Evolutionary conservation across 1,284 basidiomycete species (phyloP).

Genomic region (Crucibulum cyathiforme): DNA sequence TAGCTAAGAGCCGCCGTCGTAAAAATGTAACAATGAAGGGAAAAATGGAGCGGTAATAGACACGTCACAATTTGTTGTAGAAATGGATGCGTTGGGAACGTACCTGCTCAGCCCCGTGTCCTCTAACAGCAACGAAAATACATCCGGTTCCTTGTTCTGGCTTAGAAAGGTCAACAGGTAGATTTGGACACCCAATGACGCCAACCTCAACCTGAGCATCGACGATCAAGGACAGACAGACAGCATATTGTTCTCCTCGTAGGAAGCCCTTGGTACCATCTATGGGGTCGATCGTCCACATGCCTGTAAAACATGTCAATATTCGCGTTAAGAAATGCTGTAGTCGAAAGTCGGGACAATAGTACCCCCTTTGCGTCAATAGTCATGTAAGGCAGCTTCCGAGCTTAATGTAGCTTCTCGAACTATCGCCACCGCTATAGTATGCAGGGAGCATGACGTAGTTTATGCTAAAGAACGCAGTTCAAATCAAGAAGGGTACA

Average conservation of each 20-base stretch:
- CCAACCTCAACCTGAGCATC: constrained; percentile 87
- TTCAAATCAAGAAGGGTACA: constrained; percentile 20
- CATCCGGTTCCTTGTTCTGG: constrained; percentile 74
- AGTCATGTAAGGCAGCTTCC: no score
- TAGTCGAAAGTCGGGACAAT: not conserved
- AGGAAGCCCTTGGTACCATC: constrained; percentile 97
- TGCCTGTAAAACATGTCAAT: constrained; percentile 52
- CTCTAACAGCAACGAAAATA: constrained; percentile 84
- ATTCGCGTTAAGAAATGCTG: not conserved
- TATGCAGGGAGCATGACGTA: no score
- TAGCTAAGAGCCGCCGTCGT: constrained; percentile 34
- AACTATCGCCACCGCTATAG: no score
- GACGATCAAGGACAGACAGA: constrained; percentile 91
- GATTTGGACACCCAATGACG: constrained; percentile 95
- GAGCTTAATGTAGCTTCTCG: no score
- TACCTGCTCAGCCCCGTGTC: constrained; percentile 83
- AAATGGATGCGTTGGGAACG: constrained; percentile 7
- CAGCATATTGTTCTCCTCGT: constrained; percentile 95
- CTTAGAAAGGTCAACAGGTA: constrained; percentile 67
- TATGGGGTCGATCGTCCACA: constrained; percentile 93
- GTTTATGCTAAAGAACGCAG: not conserved
- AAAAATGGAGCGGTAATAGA: not conserved
- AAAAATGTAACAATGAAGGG: not conserved
- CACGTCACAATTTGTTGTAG: not conserved
- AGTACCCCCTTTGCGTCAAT: not conserved